Evolutionary conservation across 768 basidiomycete species (phyloP).

Genomic region (Xerocomellus amylosporus): DNA sequence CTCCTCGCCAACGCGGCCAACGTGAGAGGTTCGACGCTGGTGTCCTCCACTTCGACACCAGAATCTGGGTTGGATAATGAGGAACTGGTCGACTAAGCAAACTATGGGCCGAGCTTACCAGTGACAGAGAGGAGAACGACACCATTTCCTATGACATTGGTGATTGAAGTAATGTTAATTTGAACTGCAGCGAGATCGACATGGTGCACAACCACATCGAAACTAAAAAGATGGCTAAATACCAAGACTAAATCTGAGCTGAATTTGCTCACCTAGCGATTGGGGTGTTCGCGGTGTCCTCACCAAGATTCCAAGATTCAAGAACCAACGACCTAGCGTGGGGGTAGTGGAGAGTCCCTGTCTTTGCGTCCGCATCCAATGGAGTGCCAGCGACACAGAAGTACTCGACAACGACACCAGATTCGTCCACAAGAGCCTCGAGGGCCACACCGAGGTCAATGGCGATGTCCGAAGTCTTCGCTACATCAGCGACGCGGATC

Average conservation of each 20-base stretch:
- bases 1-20: conserved; percentile 7
- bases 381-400: conserved; percentile 17
- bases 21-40: conserved; percentile 13
- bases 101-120: conserved; percentile 8
- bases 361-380: conserved; percentile 26
- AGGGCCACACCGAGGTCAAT: conserved; percentile 17
- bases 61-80: conserved; percentile 14
- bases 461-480: conserved; percentile 17
- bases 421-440: conserved; percentile 14
- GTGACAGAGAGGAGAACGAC: conserved; percentile 23
- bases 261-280: conserved; percentile 12
- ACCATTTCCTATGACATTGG: conserved; percentile 26
- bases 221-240: background rate
- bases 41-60: conserved; percentile 13
- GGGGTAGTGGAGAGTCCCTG: conserved; percentile 6
- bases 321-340: conserved; percentile 18
- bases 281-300: background rate
- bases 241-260: fast-evolving
- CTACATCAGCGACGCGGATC: conserved; percentile 26
- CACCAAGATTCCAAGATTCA: conserved; percentile 18
- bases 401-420: conserved; percentile 17
- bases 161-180: conserved; percentile 20
- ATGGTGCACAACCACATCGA: conserved; percentile 23
- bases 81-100: background rate
- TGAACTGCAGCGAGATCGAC: conserved; percentile 21